A percentile compares a stretch with the other conserved stretches of the same genome.
Evolutionary conservation across 805 yeast genomes (phyloP).

Genomic region (Candida broadrunensis): DNA sequence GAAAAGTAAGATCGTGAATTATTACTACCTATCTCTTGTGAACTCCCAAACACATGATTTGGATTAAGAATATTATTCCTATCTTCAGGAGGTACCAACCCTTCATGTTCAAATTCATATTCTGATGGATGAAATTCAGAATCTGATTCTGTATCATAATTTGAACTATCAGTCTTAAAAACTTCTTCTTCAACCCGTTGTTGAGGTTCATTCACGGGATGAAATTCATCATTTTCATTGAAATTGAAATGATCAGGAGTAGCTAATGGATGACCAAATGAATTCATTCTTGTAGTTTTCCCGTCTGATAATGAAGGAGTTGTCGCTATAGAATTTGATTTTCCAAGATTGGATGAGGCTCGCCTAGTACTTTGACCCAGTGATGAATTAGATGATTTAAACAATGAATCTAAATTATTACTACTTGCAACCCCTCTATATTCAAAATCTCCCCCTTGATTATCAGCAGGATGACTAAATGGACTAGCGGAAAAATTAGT

Average conservation of each 20-base stretch:
- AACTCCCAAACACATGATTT: neutral
- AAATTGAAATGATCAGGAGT: slow-evolving; percentile 18
- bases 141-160: slow-evolving; percentile 5
- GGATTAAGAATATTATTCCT: slow-evolving; percentile 5
- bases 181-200: neutral
- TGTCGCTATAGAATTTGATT: neutral
- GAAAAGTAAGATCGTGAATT: slow-evolving; percentile 18
- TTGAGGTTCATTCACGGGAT: neutral
- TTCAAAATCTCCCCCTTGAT: slow-evolving; percentile 29
- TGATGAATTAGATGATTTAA: slow-evolving; percentile 17
- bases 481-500: slow-evolving; percentile 4
- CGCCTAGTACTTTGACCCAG: slow-evolving; percentile 4
- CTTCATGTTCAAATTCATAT: slow-evolving; percentile 14
- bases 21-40: slow-evolving; percentile 6
- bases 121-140: slow-evolving; percentile 17
- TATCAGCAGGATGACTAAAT: slow-evolving; percentile 2
- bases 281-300: slow-evolving; percentile 20
- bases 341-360: slow-evolving; percentile 6
- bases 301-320: neutral
- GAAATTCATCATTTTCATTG: slow-evolving; percentile 9
- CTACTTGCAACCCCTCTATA: slow-evolving; percentile 43
- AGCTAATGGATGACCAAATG: slow-evolving; percentile 21
- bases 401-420: slow-evolving; percentile 41
- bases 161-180: slow-evolving; percentile 1
- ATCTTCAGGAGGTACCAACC: slow-evolving; percentile 7